These are phyloP conservation scores for Penicillium sp. DNA, from an alignment of 2,329 filamentous ascomycete genomes.

Conservation along the genomic window DNA sequence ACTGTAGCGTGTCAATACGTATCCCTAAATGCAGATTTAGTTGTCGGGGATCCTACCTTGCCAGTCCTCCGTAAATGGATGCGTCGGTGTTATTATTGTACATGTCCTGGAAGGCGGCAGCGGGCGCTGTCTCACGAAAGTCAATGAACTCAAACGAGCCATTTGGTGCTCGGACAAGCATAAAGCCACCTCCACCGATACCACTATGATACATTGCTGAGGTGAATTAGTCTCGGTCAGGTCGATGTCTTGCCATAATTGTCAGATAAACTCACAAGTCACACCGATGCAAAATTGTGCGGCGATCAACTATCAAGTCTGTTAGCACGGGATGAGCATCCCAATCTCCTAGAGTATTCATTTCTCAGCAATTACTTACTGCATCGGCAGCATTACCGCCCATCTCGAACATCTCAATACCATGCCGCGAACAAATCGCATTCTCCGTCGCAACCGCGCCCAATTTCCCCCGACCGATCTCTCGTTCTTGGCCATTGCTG, in stretches of 20 bases:
- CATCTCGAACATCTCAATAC: constrained; percentile 63
- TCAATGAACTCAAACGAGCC: constrained; percentile 86
- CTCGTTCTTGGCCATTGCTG: constrained; percentile 33
- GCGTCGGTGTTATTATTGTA: constrained; percentile 70
- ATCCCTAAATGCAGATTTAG: too few relatives aligned
- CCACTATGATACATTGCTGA: constrained; percentile 75
- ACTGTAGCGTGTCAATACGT: constrained; percentile 39
- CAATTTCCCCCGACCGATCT: constrained; percentile 33
- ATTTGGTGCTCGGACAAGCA: constrained; percentile 72
- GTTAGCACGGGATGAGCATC: constrained; percentile 8
- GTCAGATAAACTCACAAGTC: constrained; percentile 52
- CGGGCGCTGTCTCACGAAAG: constrained; percentile 86
- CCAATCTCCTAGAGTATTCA: not conserved
- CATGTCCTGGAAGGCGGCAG: constrained; percentile 82
- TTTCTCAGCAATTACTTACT: constrained; percentile 38
- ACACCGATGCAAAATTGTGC: constrained; percentile 77
- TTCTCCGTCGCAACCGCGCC: constrained; percentile 75
- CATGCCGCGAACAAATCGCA: constrained; percentile 69
- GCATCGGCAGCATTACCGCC: constrained; percentile 78
- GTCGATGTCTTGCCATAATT: not conserved
- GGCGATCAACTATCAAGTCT: constrained; percentile 60
- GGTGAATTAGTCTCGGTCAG: constrained; percentile 1
- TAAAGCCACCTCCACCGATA: constrained; percentile 89
- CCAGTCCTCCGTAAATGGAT: constrained; percentile 73
- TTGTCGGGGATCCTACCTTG: constrained; percentile 49